Conservation (phyloP, 306 rosid genomes). For the Lathyrus aphaca region DNA sequence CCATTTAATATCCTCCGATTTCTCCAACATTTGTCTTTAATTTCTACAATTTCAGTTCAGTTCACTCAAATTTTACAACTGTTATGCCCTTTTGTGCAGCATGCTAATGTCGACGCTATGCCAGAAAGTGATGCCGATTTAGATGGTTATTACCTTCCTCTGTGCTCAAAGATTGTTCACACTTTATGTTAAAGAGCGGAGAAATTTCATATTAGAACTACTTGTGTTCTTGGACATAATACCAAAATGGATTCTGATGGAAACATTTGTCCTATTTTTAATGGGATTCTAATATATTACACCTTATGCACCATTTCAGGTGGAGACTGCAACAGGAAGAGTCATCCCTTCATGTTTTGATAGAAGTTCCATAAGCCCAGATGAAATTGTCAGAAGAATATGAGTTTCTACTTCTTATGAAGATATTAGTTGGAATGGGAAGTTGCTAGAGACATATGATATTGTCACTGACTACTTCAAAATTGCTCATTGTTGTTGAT, state of each 20-base stretch:
- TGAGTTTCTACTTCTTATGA: constrained; percentile 63
- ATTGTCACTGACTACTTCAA: constrained; percentile 62
- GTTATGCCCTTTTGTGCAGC: constrained; percentile 75
- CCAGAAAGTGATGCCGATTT: constrained; percentile 43
- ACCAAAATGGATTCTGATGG: constrained; percentile 66
- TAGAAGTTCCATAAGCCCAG: constrained; percentile 75
- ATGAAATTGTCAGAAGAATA: constrained; percentile 81
- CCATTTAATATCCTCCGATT: no score
- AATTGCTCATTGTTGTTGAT: constrained; percentile 80
- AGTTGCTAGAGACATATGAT: constrained; percentile 82
- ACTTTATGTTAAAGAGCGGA: constrained; percentile 60
- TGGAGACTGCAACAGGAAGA: constrained; percentile 64
- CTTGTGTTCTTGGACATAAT: constrained; percentile 81
- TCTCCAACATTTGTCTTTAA: no score
- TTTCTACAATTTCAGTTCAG: no score
- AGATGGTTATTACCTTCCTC: constrained; percentile 71
- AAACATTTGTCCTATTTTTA: constrained; percentile 59
- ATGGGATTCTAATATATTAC: not conserved
- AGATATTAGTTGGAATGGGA: constrained; percentile 64
- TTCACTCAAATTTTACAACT: no score
- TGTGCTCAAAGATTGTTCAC: constrained; percentile 66
- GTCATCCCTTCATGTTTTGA: constrained; percentile 70
- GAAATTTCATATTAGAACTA: constrained; percentile 72
- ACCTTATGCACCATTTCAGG: constrained; percentile 49
- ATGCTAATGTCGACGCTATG: constrained; percentile 38